These are phyloP conservation scores for Monosporascus cannonballus DNA, from an alignment of 2,329 filamentous ascomycete species.

Conservation along the genomic window DNA sequence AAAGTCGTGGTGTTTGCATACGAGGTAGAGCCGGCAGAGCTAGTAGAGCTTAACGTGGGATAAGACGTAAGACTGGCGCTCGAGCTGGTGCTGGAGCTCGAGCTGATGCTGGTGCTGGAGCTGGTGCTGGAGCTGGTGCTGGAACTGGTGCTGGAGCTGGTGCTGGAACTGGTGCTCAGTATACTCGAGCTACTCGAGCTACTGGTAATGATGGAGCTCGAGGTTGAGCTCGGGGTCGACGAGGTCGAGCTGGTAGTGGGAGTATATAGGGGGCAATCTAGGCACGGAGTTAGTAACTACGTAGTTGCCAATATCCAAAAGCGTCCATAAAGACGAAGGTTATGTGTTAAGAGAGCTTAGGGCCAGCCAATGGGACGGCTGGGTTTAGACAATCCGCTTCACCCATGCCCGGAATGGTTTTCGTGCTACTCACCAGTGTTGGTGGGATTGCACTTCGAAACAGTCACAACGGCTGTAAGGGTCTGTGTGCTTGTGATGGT, in stretches of 20 bases:
- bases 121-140: conserved; percentile 3
- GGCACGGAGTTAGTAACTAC: not conserved
- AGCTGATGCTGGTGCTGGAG: conserved; percentile 7
- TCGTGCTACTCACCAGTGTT: conserved; percentile 13
- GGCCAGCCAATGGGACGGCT: not conserved
- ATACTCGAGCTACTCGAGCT: conserved; percentile 6
- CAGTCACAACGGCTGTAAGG: conserved; percentile 23
- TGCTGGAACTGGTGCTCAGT: conserved; percentile 10
- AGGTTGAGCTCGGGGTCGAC: conserved; percentile 9
- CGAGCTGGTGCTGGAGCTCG: conserved; percentile 9
- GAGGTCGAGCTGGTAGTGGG: conserved; percentile 12
- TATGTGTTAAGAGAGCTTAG: not conserved
- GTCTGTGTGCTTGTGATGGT: conserved; percentile 23
- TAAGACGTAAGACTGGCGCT: conserved; percentile 10
- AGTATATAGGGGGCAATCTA: conserved; percentile 22
- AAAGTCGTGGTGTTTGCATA: conserved; percentile 14
- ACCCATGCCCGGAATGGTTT: too few species aligned
- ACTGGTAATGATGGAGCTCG: conserved; percentile 6
- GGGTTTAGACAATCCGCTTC: not conserved
- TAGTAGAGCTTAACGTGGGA: conserved; percentile 18
- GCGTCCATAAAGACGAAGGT: not conserved
- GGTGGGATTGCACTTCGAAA: conserved; percentile 22
- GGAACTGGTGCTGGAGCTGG: conserved; percentile 9
- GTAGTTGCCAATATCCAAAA: not conserved
- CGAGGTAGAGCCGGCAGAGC: conserved; percentile 13